These are phyloP conservation scores for Tephrocybe sp. DNA, from an alignment of 768 basidiomycete species.

Conservation along the genomic window DNA sequence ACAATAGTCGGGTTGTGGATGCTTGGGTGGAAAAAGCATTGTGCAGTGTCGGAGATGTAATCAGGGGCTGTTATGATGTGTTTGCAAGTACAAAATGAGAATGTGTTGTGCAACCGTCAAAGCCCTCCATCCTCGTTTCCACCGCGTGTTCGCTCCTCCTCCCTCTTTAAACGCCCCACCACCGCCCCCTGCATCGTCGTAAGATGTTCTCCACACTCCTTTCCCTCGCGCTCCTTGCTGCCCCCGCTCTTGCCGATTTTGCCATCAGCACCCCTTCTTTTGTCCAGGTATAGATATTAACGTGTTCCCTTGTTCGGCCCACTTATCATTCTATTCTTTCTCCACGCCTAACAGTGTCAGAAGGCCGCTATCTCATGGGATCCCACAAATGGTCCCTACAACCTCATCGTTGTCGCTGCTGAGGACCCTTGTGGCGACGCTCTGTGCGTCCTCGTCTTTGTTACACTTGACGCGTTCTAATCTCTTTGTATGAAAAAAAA, in stretches of 20 bases:
- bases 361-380: conserved; percentile 52
- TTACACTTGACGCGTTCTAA: background rate
- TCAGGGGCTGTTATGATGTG: conserved; percentile 16
- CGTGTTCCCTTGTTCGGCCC: conserved; percentile 6
- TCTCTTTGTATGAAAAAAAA: too few species aligned
- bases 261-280: conserved; percentile 50
- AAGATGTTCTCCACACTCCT: conserved; percentile 82
- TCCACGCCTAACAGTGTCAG: conserved; percentile 47
- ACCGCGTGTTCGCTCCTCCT: conserved; percentile 24
- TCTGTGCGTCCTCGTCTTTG: conserved; percentile 44
- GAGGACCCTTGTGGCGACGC: conserved; percentile 57
- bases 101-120: conserved; percentile 7
- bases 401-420: conserved; percentile 53
- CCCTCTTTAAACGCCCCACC: conserved; percentile 28
- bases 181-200: conserved; percentile 26
- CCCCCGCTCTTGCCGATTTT: conserved; percentile 57
- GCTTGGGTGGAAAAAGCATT: background rate
- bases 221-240: conserved; percentile 67
- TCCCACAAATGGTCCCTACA: conserved; percentile 47
- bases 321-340: background rate
- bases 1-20: conserved; percentile 1
- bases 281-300: conserved; percentile 56
- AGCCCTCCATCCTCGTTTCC: conserved; percentile 24
- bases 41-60: background rate
- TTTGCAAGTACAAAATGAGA: conserved; percentile 15